Conservation (phyloP, 176 grass and related monocot species). For the Paspalum notatum region DNA sequence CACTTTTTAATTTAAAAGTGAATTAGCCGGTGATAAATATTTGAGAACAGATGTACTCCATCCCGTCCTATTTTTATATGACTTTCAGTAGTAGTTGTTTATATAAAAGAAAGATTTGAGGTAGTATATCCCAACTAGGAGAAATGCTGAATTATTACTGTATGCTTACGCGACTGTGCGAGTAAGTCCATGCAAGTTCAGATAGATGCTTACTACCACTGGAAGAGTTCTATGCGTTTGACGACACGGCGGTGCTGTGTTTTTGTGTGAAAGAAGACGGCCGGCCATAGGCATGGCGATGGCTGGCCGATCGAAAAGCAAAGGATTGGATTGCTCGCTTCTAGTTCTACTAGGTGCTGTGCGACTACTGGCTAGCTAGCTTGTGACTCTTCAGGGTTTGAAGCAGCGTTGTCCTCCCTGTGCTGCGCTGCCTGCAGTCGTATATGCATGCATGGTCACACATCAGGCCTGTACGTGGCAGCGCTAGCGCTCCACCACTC, state of each 20-base stretch:
- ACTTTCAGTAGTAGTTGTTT: no score
- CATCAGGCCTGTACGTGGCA: slow-evolving; percentile 22
- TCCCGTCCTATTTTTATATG: no score
- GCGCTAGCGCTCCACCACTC: not conserved
- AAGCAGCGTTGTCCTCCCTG: not conserved
- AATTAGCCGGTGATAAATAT: no score
- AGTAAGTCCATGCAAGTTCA: no score
- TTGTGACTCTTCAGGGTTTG: slow-evolving; percentile 51
- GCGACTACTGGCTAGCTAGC: not conserved
- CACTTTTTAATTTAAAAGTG: no score
- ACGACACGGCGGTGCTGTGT: not conserved
- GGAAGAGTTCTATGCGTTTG: no score
- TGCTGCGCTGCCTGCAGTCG: slow-evolving; percentile 29
- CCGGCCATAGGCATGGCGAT: not conserved
- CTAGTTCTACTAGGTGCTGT: not conserved
- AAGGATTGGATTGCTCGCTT: slow-evolving; percentile 27
- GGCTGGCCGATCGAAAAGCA: not conserved
- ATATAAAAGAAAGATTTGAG: no score
- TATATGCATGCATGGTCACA: slow-evolving; percentile 28
- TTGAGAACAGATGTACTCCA: no score
- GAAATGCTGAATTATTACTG: no score
- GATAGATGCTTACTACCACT: no score
- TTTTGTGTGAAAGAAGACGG: not conserved
- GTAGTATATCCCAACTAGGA: not conserved
- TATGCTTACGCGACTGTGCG: no score